Conservation (phyloP, 2,329 filamentous ascomycete genomes). For the Trichocomaceae sp. region DNA sequence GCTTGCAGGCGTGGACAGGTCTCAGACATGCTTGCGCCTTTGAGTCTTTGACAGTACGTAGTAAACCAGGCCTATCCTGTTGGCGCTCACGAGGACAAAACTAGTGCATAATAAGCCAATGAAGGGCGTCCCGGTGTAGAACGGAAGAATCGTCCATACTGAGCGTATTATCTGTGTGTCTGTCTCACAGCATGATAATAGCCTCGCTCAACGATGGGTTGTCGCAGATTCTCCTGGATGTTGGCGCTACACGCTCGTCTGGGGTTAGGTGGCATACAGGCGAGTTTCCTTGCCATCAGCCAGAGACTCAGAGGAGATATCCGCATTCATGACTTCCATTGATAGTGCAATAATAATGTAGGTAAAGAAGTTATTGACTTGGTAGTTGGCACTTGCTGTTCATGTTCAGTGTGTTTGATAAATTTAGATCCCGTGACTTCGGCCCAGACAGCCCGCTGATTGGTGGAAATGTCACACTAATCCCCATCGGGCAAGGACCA, state of each 20-base stretch:
- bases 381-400: too few species aligned
- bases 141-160: neutral
- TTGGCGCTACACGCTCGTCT: neutral
- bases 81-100: neutral
- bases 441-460: neutral
- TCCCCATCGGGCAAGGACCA: neutral
- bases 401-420: neutral
- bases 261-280: neutral
- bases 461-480: neutral
- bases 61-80: neutral
- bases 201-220: neutral
- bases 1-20: neutral
- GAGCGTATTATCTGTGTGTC: neutral
- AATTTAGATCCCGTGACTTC: slow-evolving; percentile 7
- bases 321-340: neutral
- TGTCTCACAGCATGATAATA: neutral
- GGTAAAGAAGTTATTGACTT: too few species aligned
- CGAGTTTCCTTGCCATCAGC: neutral
- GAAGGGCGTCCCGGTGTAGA: neutral
- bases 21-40: neutral
- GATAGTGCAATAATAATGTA: neutral
- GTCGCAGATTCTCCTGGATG: neutral
- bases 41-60: too few species aligned
- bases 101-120: neutral
- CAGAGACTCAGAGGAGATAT: neutral